phyloP scores from a whole-genome alignment of 106 monocot species.

The Amphibolis antarctica region DNA sequence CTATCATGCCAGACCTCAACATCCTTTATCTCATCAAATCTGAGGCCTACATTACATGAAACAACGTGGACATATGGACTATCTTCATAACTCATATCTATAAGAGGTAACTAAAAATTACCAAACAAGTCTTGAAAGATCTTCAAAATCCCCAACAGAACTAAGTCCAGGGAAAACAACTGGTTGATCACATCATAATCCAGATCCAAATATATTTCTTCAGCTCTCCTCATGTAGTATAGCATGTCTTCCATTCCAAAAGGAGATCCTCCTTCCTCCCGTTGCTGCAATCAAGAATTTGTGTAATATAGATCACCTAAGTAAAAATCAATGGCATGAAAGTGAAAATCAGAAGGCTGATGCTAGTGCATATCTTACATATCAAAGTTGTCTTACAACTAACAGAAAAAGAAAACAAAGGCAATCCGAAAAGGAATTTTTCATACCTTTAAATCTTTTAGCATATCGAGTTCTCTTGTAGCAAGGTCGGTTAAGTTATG shows the following conservation, averaged over 20 bases:
- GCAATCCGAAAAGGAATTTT: not conserved
- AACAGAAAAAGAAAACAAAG: no score
- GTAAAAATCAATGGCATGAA: no score
- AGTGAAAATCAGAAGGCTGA: no score
- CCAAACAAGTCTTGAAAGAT: slow-evolving; percentile 87
- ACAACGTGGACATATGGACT: not conserved
- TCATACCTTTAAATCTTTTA: slow-evolving; percentile 81
- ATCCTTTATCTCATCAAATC: slow-evolving; percentile 61
- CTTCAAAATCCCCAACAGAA: slow-evolving; percentile 78
- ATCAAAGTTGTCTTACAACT: no score
- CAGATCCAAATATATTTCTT: slow-evolving; percentile 51
- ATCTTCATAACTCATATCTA: not conserved
- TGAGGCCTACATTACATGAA: slow-evolving; percentile 39
- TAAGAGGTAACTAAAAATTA: slow-evolving; percentile 15
- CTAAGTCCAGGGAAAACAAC: slow-evolving; percentile 69
- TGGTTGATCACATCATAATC: slow-evolving; percentile 60
- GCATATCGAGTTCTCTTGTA: slow-evolving; percentile 57
- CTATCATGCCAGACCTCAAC: slow-evolving; percentile 84
- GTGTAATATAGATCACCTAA: not conserved
- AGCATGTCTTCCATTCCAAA: slow-evolving; percentile 83
- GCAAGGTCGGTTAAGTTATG: slow-evolving; percentile 46
- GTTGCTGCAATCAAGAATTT: slow-evolving; percentile 33
- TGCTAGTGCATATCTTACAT: no score
- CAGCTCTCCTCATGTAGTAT: slow-evolving; percentile 85
- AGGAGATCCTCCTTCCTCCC: slow-evolving; percentile 63